A percentile compares a stretch with the other conserved stretches of the same genome.
Conservation (phyloP, 2,329 filamentous ascomycete genomes). For the Talaromyces islandicus region DNA sequence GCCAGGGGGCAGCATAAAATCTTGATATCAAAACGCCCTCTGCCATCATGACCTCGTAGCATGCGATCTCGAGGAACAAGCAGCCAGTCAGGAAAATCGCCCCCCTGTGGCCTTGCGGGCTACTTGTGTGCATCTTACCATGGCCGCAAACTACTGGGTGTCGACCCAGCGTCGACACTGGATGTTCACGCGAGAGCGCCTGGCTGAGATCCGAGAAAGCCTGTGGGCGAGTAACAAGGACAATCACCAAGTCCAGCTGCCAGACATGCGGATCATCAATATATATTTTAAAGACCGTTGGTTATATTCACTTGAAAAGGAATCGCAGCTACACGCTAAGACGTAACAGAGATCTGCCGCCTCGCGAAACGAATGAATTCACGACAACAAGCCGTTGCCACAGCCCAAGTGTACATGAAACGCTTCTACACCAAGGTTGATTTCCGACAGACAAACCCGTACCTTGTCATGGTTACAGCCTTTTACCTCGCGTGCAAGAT, state of each 20-base stretch:
- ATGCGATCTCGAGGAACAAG: neutral
- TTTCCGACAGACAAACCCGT: slow-evolving; percentile 87
- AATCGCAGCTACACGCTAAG: slow-evolving; percentile 28
- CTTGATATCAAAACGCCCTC: neutral
- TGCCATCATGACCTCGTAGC: neutral
- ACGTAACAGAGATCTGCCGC: slow-evolving; percentile 77
- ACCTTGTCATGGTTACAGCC: slow-evolving; percentile 85
- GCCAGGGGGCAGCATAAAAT: neutral
- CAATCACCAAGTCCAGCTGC: slow-evolving; percentile 73
- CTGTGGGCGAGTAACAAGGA: slow-evolving; percentile 71
- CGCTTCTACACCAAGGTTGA: slow-evolving; percentile 89
- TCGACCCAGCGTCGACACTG: slow-evolving; percentile 87
- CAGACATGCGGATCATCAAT: slow-evolving; percentile 73
- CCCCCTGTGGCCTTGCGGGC: neutral
- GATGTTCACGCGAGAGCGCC: slow-evolving; percentile 79
- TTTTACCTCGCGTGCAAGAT: slow-evolving; percentile 96
- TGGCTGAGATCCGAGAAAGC: slow-evolving; percentile 67
- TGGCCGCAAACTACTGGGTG: slow-evolving; percentile 96
- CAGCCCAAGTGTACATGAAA: slow-evolving; percentile 89
- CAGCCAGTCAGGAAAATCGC: neutral
- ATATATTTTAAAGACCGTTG: slow-evolving; percentile 89
- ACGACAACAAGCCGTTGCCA: slow-evolving; percentile 87
- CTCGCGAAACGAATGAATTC: slow-evolving; percentile 58
- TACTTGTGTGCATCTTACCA: slow-evolving; percentile 30
- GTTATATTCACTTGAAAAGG: slow-evolving; percentile 20